Conservation (phyloP, 192 early-diverging fungal species). For the Chytriomyces sp. region DNA sequence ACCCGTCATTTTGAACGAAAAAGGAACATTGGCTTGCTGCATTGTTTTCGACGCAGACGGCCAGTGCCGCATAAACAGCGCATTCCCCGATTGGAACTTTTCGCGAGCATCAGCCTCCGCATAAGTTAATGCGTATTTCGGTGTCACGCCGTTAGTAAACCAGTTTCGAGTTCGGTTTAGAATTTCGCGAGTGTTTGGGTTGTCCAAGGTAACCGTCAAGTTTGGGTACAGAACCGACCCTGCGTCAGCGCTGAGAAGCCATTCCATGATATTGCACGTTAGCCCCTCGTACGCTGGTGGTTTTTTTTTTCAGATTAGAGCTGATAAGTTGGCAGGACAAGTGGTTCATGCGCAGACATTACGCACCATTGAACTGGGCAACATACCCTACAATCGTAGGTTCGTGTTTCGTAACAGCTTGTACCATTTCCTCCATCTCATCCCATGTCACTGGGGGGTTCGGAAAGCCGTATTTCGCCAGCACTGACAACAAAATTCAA, state of each 20-base stretch:
- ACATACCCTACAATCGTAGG: conserved; percentile 26
- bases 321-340: too few species aligned
- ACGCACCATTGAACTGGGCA: conserved; percentile 30
- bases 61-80: conserved; percentile 36
- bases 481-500: background rate
- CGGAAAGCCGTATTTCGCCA: conserved; percentile 19
- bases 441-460: conserved; percentile 36
- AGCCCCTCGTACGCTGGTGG: conserved; percentile 37
- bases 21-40: background rate
- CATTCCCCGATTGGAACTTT: background rate
- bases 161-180: background rate
- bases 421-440: conserved; percentile 40
- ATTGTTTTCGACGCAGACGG: background rate
- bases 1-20: background rate
- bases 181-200: background rate
- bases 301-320: background rate
- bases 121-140: conserved; percentile 1
- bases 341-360: background rate
- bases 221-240: conserved; percentile 20
- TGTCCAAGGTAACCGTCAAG: conserved; percentile 20
- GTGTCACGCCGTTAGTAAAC: conserved; percentile 7
- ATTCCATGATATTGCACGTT: conserved; percentile 41
- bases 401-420: conserved; percentile 22
- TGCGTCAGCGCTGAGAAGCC: conserved; percentile 12
- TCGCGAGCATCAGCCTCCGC: conserved; percentile 1